These are phyloP conservation scores for Croton laevigatus DNA, from an alignment of 441 rosid genomes.

Conservation along the genomic window DNA sequence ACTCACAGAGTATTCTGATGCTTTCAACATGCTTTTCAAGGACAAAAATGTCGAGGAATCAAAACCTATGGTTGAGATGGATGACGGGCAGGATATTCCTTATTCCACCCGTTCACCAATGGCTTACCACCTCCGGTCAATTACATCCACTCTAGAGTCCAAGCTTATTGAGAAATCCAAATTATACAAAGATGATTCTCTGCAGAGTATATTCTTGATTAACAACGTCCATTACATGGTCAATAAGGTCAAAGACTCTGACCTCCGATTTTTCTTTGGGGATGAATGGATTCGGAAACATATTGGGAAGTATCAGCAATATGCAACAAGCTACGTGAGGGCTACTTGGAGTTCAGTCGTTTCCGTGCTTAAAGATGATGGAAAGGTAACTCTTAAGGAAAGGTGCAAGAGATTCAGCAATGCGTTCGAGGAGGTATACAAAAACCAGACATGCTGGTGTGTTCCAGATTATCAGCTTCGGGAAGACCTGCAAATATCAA, in stretches of 20 bases:
- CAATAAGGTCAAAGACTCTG: constrained; percentile 61
- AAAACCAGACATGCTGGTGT: constrained; percentile 60
- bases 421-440: constrained; percentile 78
- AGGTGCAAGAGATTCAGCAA: constrained; percentile 49
- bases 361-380: constrained; percentile 46
- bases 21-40: constrained; percentile 57
- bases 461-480: constrained; percentile 69
- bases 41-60: constrained; percentile 35
- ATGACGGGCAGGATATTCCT: constrained; percentile 32
- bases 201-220: constrained; percentile 54
- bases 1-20: constrained; percentile 47
- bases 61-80: constrained; percentile 25
- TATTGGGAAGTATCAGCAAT: constrained; percentile 52
- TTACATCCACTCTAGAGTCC: constrained; percentile 50
- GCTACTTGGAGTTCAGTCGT: constrained; percentile 64
- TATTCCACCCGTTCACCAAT: constrained; percentile 40
- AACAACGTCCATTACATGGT: constrained; percentile 81
- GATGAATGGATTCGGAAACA: constrained; percentile 85
- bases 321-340: constrained; percentile 60
- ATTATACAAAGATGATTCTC: constrained; percentile 47
- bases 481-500: constrained; percentile 66
- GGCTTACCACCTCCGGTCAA: constrained; percentile 52
- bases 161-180: constrained; percentile 53
- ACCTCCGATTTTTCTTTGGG: constrained; percentile 62
- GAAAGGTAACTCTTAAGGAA: constrained; percentile 39